phyloP scores from a whole-genome alignment of 2,329 filamentous ascomycete genomes.

The Sporothrix sp. region DNA sequence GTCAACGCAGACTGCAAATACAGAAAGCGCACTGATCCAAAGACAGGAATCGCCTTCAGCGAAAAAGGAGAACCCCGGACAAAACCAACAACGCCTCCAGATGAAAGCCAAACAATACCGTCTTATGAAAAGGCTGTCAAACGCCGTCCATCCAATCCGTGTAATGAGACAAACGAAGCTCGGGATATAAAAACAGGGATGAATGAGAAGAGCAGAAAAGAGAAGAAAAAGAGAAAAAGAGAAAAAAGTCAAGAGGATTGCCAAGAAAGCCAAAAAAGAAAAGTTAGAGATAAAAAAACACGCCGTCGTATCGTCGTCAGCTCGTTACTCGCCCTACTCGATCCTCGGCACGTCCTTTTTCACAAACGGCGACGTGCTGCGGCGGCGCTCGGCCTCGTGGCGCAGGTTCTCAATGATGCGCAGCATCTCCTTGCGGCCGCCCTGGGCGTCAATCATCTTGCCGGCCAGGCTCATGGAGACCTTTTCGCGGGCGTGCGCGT shows the following conservation, averaged over 20 bases:
- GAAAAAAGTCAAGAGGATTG: neutral
- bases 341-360: conserved; percentile 33
- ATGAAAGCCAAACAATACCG: too few relatives aligned
- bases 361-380: conserved; percentile 30
- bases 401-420: conserved; percentile 78
- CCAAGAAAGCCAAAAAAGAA: neutral
- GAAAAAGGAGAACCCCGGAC: too few relatives aligned
- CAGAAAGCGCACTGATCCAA: too few relatives aligned
- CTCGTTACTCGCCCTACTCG: too few relatives aligned
- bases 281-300: neutral
- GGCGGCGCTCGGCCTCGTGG: conserved; percentile 75
- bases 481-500: conserved; percentile 71
- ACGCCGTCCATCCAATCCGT: too few relatives aligned
- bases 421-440: conserved; percentile 82
- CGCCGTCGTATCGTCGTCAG: conserved; percentile 6
- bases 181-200: neutral
- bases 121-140: too few relatives aligned
- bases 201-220: neutral
- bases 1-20: too few relatives aligned
- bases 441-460: conserved; percentile 69
- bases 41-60: too few relatives aligned
- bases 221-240: neutral
- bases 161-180: neutral
- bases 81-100: too few relatives aligned
- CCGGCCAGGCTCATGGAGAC: conserved; percentile 90